Percentiles rank a stretch among this genome's conserved stretches.
These are phyloP conservation scores for Pyrrhoderma noxium DNA, from an alignment of 1,284 basidiomycete species.

Conservation along the genomic window DNA sequence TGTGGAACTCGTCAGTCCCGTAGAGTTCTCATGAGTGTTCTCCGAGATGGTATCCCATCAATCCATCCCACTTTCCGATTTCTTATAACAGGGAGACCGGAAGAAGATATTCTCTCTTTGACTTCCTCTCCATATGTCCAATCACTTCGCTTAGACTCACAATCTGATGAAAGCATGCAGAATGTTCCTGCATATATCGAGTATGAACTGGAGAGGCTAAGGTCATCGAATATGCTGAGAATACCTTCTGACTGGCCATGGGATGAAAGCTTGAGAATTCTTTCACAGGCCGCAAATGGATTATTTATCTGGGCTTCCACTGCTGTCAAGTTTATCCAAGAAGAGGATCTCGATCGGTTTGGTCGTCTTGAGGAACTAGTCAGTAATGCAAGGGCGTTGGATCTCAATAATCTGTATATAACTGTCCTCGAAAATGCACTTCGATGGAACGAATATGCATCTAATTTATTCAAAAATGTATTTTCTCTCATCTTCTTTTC, in stretches of 20 bases:
- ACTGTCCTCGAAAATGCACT: neutral
- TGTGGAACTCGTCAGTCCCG: neutral
- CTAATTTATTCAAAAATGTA: neutral
- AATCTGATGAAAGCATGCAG: neutral
- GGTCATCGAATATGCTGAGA: too few relatives aligned
- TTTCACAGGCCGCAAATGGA: neutral
- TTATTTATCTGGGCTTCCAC: slow-evolving; percentile 5
- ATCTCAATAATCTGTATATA: neutral
- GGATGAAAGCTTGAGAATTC: neutral
- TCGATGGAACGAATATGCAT: too few relatives aligned
- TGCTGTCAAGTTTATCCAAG: neutral
- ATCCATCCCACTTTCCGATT: neutral
- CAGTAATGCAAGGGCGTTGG: neutral
- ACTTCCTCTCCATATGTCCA: too few relatives aligned
- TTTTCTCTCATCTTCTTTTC: neutral
- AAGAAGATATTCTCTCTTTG: neutral
- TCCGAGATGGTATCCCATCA: neutral
- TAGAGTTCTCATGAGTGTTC: neutral
- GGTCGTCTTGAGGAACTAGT: neutral
- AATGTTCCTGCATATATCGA: neutral
- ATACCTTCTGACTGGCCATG: neutral
- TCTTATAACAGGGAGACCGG: neutral
- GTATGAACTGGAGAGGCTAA: neutral
- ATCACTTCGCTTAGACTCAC: neutral
- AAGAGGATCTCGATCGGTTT: neutral